Percentiles rank a stretch among this genome's conserved stretches.
These are phyloP conservation scores for Colletotrichum scovillei DNA, from an alignment of 2,329 filamentous ascomycete species.

Conservation along the genomic window DNA sequence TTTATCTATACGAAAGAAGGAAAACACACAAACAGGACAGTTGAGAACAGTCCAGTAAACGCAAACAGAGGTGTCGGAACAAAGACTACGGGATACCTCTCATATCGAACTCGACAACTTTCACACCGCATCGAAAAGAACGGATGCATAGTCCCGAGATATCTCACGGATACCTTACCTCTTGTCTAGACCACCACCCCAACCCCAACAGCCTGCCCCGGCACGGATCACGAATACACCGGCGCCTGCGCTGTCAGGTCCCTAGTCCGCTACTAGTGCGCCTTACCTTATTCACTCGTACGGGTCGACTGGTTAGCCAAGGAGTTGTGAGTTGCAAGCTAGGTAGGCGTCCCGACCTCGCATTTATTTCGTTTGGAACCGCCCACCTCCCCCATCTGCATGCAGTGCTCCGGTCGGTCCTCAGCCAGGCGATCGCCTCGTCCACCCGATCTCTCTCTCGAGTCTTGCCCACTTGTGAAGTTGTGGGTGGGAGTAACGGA, in stretches of 20 bases:
- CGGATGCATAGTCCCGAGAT: background rate
- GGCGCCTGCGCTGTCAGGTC: conserved; percentile 20
- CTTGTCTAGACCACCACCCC: background rate
- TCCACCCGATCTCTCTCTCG: conserved; percentile 23
- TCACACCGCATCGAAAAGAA: background rate
- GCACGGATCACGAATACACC: conserved; percentile 18
- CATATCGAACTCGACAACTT: background rate
- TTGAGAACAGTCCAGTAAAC: background rate
- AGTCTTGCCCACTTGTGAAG: background rate
- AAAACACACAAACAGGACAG: background rate
- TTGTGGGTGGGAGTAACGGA: background rate
- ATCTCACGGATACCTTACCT: conserved; percentile 1
- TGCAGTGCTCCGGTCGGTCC: conserved; percentile 19
- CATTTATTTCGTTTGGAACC: background rate
- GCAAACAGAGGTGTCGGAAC: background rate
- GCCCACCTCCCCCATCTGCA: background rate
- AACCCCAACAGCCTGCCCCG: background rate
- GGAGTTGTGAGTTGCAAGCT: background rate
- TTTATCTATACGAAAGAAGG: background rate
- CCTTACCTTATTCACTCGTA: conserved; percentile 13
- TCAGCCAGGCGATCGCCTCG: conserved; percentile 33
- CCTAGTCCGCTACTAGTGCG: conserved; percentile 16
- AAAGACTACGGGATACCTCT: background rate
- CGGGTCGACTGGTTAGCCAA: background rate
- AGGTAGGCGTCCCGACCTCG: conserved; percentile 20